A percentile compares a stretch with the other conserved stretches of the same genome.
phyloP scores from a whole-genome alignment of 371 early-diverging fungal genomes.

The Mortierella sp. region DNA sequence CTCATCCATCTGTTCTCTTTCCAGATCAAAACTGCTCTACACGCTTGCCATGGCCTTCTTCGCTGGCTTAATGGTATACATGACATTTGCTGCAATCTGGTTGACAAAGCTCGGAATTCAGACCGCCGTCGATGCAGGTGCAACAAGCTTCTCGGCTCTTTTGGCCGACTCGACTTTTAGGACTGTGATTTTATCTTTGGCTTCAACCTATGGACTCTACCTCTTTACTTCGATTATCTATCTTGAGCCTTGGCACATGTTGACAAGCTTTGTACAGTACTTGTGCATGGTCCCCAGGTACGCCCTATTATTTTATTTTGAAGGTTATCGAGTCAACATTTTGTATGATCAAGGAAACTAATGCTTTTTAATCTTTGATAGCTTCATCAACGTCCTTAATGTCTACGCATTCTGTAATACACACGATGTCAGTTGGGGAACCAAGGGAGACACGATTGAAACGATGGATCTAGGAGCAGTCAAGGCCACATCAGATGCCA shows the following conservation, averaged over 20 bases:
- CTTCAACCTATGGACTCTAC: constrained; percentile 89
- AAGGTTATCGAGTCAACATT: neutral
- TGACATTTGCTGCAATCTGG: constrained; percentile 75
- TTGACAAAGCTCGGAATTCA: constrained; percentile 65
- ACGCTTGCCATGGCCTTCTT: constrained; percentile 75
- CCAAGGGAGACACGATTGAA: constrained; percentile 83
- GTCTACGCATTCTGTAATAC: constrained; percentile 95
- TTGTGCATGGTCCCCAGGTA: constrained; percentile 83
- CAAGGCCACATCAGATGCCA: constrained; percentile 43
- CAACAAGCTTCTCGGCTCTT: constrained; percentile 36
- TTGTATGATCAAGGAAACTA: neutral
- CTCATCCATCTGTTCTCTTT: neutral
- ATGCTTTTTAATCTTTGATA: neutral
- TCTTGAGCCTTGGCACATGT: constrained; percentile 96
- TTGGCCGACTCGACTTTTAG: constrained; percentile 70
- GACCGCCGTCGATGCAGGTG: constrained; percentile 33
- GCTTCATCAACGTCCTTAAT: constrained; percentile 87
- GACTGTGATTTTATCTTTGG: constrained; percentile 85
- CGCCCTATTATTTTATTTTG: neutral
- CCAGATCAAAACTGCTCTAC: constrained; percentile 72
- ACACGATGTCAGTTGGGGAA: constrained; percentile 96
- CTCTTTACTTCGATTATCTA: constrained; percentile 79
- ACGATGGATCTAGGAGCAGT: constrained; percentile 47
- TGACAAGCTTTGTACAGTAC: constrained; percentile 92
- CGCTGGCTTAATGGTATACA: constrained; percentile 79